phyloP scores from a whole-genome alignment of 108 stramenopile species.

The Fragilaria crotonensis region DNA sequence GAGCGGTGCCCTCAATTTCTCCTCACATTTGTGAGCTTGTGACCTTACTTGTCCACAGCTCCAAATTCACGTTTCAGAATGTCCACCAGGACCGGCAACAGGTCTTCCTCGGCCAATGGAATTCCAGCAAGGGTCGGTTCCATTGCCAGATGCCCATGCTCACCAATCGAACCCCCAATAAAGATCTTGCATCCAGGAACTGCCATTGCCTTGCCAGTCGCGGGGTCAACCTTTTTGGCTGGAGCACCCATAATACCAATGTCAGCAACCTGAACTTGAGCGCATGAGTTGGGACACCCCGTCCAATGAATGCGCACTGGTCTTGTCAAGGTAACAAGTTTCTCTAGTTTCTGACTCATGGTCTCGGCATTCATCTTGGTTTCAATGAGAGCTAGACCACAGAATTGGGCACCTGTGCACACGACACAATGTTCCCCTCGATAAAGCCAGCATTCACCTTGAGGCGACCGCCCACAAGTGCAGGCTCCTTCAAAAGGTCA shows the following conservation, averaged over 20 bases:
- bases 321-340: slow-evolving; percentile 63
- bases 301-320: slow-evolving; percentile 94
- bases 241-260: slow-evolving; percentile 95
- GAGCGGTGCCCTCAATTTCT: no score
- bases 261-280: slow-evolving; percentile 92
- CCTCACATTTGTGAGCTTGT: no score
- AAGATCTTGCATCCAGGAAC: slow-evolving; percentile 92
- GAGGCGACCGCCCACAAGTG: slow-evolving; percentile 45
- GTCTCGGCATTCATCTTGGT: slow-evolving; percentile 80
- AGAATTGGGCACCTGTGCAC: slow-evolving; percentile 96
- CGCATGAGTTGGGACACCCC: slow-evolving; percentile 93
- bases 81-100: slow-evolving; percentile 64
- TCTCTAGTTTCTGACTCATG: slow-evolving; percentile 67
- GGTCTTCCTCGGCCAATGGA: slow-evolving; percentile 63
- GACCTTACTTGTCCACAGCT: slow-evolving; percentile 56
- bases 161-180: slow-evolving; percentile 84
- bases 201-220: slow-evolving; percentile 80
- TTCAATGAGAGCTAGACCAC: slow-evolving; percentile 84
- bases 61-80: slow-evolving; percentile 77
- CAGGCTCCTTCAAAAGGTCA: slow-evolving; percentile 52
- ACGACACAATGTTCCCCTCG: slow-evolving; percentile 76
- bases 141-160: slow-evolving; percentile 71
- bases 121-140: slow-evolving; percentile 66
- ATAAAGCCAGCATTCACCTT: slow-evolving; percentile 69
- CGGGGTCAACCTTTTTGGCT: slow-evolving; percentile 59